These are phyloP conservation scores for Malassezia nana DNA, from an alignment of 1,284 basidiomycete genomes.

Conservation along the genomic window DNA sequence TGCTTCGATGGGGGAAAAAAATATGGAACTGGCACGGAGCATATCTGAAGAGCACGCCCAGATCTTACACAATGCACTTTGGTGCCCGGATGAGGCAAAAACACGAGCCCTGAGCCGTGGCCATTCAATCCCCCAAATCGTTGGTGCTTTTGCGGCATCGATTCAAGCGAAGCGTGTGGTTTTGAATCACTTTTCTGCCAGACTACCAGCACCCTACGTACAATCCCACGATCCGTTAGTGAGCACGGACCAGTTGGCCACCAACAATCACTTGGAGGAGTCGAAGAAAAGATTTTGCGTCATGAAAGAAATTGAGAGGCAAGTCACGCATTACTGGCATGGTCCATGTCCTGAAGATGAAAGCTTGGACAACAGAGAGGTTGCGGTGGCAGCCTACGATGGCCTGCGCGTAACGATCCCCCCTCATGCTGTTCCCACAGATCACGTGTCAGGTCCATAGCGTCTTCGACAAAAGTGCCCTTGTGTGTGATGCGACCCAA, in stretches of 20 bases:
- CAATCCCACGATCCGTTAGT: not conserved
- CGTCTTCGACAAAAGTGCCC: too few species aligned
- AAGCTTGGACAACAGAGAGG: not conserved
- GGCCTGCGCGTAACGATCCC: slow-evolving; percentile 4
- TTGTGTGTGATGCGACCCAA: not conserved
- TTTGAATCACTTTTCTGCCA: slow-evolving; percentile 40
- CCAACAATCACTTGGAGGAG: not conserved
- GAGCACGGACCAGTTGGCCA: not conserved
- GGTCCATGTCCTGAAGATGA: not conserved
- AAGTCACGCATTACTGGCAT: slow-evolving; percentile 11
- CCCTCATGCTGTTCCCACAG: not conserved
- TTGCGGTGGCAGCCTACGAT: slow-evolving; percentile 13
- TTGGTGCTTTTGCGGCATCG: slow-evolving; percentile 34
- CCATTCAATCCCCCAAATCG: slow-evolving; percentile 40
- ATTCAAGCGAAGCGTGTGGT: slow-evolving; percentile 29
- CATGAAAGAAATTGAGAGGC: slow-evolving; percentile 15
- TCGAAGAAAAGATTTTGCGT: slow-evolving; percentile 4
- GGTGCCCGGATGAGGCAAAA: slow-evolving; percentile 5
- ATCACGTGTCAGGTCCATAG: slow-evolving; percentile 1
- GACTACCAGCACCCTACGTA: slow-evolving; percentile 5
- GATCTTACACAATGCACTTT: not conserved
- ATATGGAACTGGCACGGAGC: slow-evolving; percentile 21
- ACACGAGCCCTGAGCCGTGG: slow-evolving; percentile 21
- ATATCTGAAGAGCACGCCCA: not conserved
- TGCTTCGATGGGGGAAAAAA: slow-evolving; percentile 31